Evolutionary conservation across 1,139 yeast genomes (phyloP), one percentile per base, ranked within the genome.

Genomic region (Meyerozyma carpophila): DNA sequence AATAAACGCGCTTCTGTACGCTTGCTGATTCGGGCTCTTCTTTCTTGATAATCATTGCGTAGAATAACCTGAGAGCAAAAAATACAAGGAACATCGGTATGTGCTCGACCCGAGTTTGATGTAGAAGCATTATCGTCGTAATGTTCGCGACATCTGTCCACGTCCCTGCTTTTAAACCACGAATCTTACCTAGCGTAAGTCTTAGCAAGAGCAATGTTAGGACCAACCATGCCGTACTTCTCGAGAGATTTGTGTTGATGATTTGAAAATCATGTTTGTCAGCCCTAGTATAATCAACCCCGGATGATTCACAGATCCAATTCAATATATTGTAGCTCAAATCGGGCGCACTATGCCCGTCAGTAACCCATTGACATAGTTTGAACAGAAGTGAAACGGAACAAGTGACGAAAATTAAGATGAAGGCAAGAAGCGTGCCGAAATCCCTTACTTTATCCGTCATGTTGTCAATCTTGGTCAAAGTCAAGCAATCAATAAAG

Each of bases 61-160:
- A 47, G 8, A 59, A 48, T 29, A 48, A 57, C 47, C 71, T 75
- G 37, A 77, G 55, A 0, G 73, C 43, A 13, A 66, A 63, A 46
- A 84, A 78, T 0, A 81, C 59, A 3, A 81, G 53, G 54, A 82
- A 88, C 6, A 90, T 61, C 0, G 96, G 95, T 27, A 89, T 82
- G 50, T 86, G 84, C 39, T 74, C 74, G 3, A 77, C 63, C 32
- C 86, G 73, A 0, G 94, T 73, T 57, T 91, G 96, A 49, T 84
- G 82, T 3, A 90, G 68, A 40, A 90, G 65, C 36, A 85, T 61
- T 1, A 85, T 53, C 2, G 84, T 75, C 1, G 75, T 42, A 3
- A 79, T 51, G 40, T 75, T 70, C 4, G 71, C 56, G 3, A 77
- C 48, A 50, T 77, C 81, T 11, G 75, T 68, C 27, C 73, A 57